Evolutionary conservation across 202 grass and related monocot genomes (phyloP).

Genomic region (Eragrostis tef): DNA sequence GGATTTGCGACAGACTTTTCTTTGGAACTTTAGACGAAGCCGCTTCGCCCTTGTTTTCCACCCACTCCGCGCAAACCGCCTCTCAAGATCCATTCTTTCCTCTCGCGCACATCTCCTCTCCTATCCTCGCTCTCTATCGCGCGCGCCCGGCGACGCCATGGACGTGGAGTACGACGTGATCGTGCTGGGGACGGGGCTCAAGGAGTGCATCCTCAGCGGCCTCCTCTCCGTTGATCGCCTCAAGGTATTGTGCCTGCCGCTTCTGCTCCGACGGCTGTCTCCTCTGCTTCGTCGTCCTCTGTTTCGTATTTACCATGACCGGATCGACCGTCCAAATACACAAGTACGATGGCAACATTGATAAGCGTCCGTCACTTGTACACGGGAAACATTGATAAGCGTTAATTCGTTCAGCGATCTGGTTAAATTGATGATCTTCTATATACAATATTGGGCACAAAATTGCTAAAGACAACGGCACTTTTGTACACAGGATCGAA

Average conservation of each 20-base stretch:
- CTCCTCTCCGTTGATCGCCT: slow-evolving; percentile 98
- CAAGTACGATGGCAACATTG: background rate
- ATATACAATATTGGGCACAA: background rate
- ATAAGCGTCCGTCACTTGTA: background rate
- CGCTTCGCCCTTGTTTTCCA: no score
- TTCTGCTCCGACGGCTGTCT: background rate
- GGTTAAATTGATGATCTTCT: background rate
- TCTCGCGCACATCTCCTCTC: background rate
- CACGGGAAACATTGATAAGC: background rate
- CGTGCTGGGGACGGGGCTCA: slow-evolving; percentile 63
- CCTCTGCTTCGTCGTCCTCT: background rate
- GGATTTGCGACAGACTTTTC: no score
- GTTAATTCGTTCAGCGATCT: background rate
- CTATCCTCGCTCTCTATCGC: background rate
- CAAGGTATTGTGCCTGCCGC: slow-evolving; percentile 56
- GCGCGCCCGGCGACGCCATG: slow-evolving; percentile 18
- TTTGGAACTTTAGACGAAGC: no score
- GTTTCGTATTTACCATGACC: background rate
- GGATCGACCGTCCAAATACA: background rate
- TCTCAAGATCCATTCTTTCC: slow-evolving; percentile 43
- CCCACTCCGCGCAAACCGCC: no score
- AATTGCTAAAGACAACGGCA: background rate
- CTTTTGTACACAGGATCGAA: background rate
- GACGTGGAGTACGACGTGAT: slow-evolving; percentile 98
- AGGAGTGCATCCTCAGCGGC: slow-evolving; percentile 69